phyloP scores from a whole-genome alignment of 2,329 filamentous ascomycete genomes.

The Fusarium sp. region DNA sequence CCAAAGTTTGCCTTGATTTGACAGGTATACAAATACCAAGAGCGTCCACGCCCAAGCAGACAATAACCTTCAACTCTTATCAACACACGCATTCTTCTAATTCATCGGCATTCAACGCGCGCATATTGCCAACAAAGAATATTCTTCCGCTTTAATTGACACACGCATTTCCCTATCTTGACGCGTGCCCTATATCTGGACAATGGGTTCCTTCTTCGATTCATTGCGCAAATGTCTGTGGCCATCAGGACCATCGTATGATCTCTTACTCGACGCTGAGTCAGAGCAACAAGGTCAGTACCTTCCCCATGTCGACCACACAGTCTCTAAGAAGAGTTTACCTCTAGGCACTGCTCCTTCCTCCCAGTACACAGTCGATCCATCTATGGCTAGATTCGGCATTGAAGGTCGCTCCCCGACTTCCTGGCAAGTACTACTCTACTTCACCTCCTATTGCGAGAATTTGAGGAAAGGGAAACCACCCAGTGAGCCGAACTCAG shows the following conservation, averaged over 20 bases:
- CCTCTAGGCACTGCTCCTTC: background rate
- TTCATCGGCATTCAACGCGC: no score
- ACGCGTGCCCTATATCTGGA: background rate
- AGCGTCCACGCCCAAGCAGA: no score
- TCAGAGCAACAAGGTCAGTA: background rate
- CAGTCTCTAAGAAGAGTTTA: background rate
- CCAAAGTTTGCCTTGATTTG: no score
- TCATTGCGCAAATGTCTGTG: background rate
- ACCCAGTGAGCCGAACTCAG: fast-evolving
- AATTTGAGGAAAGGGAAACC: fast-evolving
- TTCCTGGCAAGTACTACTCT: fast-evolving
- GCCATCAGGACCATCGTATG: background rate
- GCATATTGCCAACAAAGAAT: no score
- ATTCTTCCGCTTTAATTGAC: no score
- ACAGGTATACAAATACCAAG: no score
- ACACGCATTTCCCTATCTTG: no score
- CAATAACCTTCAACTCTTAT: no score
- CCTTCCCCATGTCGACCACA: background rate
- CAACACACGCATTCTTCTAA: no score
- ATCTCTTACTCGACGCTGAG: background rate
- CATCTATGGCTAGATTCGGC: background rate
- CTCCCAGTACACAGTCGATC: background rate
- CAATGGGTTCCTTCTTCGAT: background rate
- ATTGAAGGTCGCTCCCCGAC: background rate
- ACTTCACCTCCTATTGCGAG: background rate